These are phyloP conservation scores for Pneumocystis sp. DNA, from an alignment of 1,139 yeast genomes.

Conservation along the genomic window DNA sequence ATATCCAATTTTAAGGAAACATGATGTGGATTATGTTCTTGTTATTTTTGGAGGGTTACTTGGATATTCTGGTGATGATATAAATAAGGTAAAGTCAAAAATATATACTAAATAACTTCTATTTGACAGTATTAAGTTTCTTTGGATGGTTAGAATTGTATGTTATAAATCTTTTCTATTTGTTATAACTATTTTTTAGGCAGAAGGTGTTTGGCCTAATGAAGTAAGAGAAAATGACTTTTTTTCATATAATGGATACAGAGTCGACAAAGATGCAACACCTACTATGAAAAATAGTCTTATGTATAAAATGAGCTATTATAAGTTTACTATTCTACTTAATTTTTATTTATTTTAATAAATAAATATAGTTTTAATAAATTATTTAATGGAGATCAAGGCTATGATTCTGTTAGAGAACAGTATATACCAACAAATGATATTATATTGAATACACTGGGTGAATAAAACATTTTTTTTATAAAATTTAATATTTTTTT, in stretches of 20 bases:
- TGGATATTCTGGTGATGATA: conserved; percentile 93
- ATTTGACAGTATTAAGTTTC: conserved; percentile 32
- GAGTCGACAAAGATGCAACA: conserved; percentile 69
- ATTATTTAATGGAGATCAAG: conserved; percentile 49
- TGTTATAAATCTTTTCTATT: neutral
- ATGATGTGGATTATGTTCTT: conserved; percentile 88
- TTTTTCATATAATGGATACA: conserved; percentile 83
- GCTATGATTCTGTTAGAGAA: conserved; percentile 72
- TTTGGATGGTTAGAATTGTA: conserved; percentile 94
- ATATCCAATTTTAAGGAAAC: conserved; percentile 72
- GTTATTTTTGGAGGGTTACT: conserved; percentile 88
- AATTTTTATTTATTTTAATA: neutral
- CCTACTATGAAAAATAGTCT: conserved; percentile 73
- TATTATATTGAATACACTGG: conserved; percentile 12
- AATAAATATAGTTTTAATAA: conserved; percentile 38
- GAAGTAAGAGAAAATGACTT: conserved; percentile 74
- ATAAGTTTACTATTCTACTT: conserved; percentile 30
- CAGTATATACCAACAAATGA: conserved; percentile 42
- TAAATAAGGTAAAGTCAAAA: conserved; percentile 36
- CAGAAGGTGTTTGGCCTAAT: conserved; percentile 99
- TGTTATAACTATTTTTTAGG: neutral
- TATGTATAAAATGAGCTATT: conserved; percentile 90
- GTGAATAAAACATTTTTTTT: neutral
- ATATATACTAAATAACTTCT: neutral
- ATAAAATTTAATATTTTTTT: conserved; percentile 35